Percentiles rank a stretch among this genome's conserved stretches.
Conservation (phyloP, 1,284 basidiomycete species). For the Takashimella tepidaria region DNA sequence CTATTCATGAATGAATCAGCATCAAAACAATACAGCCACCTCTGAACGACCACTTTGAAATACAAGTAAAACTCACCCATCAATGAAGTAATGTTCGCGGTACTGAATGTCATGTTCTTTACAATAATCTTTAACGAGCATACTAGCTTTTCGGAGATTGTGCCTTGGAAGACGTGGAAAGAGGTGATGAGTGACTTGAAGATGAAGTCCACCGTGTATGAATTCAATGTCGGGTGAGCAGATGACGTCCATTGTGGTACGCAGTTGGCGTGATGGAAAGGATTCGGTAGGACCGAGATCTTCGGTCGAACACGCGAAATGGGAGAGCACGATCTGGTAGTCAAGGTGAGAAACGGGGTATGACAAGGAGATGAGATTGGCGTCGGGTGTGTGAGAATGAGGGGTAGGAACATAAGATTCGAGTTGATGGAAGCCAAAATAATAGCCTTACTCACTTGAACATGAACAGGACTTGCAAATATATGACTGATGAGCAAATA, state of each 20-base stretch:
- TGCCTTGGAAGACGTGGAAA: slow-evolving; percentile 94
- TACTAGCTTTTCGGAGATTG: slow-evolving; percentile 75
- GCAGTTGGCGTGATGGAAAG: slow-evolving; percentile 86
- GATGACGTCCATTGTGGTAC: slow-evolving; percentile 92
- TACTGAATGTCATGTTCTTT: slow-evolving; percentile 77
- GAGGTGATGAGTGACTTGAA: slow-evolving; percentile 95
- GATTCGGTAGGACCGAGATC: slow-evolving; percentile 88
- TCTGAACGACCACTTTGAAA: too few relatives aligned
- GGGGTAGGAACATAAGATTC: too few relatives aligned
- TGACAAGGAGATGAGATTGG: too few relatives aligned
- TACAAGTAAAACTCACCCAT: slow-evolving; percentile 53
- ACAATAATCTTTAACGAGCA: slow-evolving; percentile 79
- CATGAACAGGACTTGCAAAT: slow-evolving; percentile 53
- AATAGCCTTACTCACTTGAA: slow-evolving; percentile 44
- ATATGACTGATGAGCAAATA: slow-evolving; percentile 54
- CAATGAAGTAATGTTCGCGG: slow-evolving; percentile 81
- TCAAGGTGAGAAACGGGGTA: neutral
- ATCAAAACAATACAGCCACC: neutral
- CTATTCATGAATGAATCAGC: slow-evolving; percentile 10
- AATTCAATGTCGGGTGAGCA: slow-evolving; percentile 79
- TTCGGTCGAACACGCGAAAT: slow-evolving; percentile 91
- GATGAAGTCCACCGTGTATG: slow-evolving; percentile 85
- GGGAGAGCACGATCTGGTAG: slow-evolving; percentile 91
- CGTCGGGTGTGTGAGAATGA: neutral
- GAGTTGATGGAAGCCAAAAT: too few relatives aligned